A percentile compares a stretch with the other conserved stretches of the same genome.
Evolutionary conservation across 768 basidiomycete genomes (phyloP).

Genomic region (Guyanaporus albipodus): DNA sequence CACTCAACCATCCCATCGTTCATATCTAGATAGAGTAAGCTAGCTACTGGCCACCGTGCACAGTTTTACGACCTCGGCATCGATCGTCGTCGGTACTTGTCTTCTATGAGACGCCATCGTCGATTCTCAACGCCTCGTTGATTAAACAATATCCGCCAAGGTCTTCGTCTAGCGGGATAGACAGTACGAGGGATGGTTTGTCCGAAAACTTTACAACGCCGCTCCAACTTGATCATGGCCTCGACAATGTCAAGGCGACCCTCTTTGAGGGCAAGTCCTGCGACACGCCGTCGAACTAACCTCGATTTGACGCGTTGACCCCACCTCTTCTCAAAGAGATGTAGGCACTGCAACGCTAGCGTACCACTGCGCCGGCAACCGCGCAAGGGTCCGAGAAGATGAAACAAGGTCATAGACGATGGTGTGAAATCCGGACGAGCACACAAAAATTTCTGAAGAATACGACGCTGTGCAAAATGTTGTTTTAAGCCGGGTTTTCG

Average conservation of each 20-base stretch:
- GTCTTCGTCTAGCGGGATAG: conserved; percentile 12
- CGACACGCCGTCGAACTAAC: conserved; percentile 56
- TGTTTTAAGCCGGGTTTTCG: conserved; percentile 37
- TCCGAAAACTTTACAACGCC: conserved; percentile 6
- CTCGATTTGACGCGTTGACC: conserved; percentile 52
- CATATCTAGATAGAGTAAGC: not conserved
- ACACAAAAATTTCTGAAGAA: conserved; percentile 42
- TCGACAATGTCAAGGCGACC: conserved; percentile 50
- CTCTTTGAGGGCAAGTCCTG: conserved; percentile 59
- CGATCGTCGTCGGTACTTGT: conserved; percentile 18
- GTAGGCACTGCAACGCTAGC: conserved; percentile 43
- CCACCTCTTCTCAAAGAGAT: conserved; percentile 50
- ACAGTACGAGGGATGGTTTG: conserved; percentile 7
- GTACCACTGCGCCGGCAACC: conserved; percentile 50
- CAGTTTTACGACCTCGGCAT: not conserved
- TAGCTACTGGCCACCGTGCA: not conserved
- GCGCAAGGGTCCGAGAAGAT: conserved; percentile 52
- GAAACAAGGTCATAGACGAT: conserved; percentile 53
- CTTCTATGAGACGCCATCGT: conserved; percentile 26
- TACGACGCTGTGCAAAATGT: conserved; percentile 43
- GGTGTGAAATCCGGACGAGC: conserved; percentile 51
- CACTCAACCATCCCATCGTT: too few relatives aligned
- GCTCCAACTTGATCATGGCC: conserved; percentile 21
- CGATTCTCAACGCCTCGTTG: conserved; percentile 30
- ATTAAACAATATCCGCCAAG: conserved; percentile 22